Evolutionary conservation across 192 early-diverging fungal genomes (phyloP), one percentile per base, ranked within the genome.

Genomic region (Funneliformis geosporum): DNA sequence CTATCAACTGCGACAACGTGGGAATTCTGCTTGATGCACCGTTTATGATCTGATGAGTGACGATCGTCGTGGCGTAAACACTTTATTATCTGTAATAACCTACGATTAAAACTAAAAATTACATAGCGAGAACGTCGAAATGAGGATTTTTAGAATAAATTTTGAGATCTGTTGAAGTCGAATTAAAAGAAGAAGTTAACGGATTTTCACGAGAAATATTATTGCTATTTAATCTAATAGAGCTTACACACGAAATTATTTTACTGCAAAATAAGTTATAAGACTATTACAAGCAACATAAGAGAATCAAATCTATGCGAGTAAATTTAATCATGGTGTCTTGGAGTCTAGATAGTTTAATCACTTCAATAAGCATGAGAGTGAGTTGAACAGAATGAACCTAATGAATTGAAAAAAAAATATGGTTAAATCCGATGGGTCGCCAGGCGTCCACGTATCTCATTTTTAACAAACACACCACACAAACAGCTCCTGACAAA

Each of bases 201-300:
- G 39, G 67, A 69, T 69, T 12, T 69, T 69, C 40, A 69, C 39
- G 33, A 69, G 67, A 69, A 69, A 69, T 69, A 8, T 69, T 69
- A 69, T 69, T 69, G 33, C 0, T 5, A 69, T 69, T 39, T 62
- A 6, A 28, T 47, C 70, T 69, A 27, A 69, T 69, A 64, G 4
- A 64, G 43, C 43, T 44, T 44, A 44, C 43, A 44, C 5, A 44
- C n/a, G n/a, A 73, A 46, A 39, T 68, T 73, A 73, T 73, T n/a
- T 73, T 73, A 73, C 42, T 73, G 3, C 44, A 73, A 73, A 73
- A 73, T 73, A 73, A 73, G 71, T 73, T 73, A 73, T 2, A 46
- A 43, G 71, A 73, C 71, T 73, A 50, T 44, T 73, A 73, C 71
- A 73, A 11, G 42, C 44, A 73, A 47, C 2, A 18, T 44, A 50